A percentile compares a stretch with the other conserved stretches of the same genome.
phyloP scores from a whole-genome alignment of 805 yeast species.

The Metschnikowia proteae region DNA sequence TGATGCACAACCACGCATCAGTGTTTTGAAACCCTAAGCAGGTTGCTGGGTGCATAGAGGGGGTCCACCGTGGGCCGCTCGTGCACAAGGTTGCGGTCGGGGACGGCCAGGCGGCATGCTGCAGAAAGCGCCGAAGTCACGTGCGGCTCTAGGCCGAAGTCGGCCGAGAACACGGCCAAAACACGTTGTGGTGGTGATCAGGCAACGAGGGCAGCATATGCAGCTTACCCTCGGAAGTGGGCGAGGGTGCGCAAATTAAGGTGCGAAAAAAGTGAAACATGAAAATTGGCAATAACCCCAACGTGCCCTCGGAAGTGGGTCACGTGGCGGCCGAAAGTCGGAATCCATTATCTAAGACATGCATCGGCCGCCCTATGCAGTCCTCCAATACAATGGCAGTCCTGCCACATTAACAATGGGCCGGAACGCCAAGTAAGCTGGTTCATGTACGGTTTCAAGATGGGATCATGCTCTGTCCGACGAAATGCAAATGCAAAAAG shows the following conservation, averaged over 20 bases:
- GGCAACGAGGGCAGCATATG: background rate
- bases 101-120: too few species aligned
- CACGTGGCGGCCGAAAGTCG: background rate
- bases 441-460: background rate
- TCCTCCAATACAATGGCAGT: background rate
- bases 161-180: background rate
- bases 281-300: background rate
- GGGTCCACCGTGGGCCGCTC: too few species aligned
- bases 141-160: background rate
- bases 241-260: background rate
- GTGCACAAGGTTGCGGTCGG: too few species aligned
- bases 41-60: background rate
- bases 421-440: background rate
- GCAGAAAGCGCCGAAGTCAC: background rate
- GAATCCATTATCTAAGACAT: constrained; percentile 1
- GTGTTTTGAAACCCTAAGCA: background rate
- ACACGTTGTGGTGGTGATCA: background rate
- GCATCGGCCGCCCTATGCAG: background rate
- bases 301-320: background rate
- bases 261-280: background rate
- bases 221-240: constrained; percentile 1
- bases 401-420: background rate
- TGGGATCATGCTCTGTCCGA: background rate
- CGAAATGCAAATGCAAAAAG: background rate
- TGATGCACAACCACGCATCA: background rate